Base-by-base conservation (phyloP, 306 rosid species). In the Malus asiatica region DNA sequence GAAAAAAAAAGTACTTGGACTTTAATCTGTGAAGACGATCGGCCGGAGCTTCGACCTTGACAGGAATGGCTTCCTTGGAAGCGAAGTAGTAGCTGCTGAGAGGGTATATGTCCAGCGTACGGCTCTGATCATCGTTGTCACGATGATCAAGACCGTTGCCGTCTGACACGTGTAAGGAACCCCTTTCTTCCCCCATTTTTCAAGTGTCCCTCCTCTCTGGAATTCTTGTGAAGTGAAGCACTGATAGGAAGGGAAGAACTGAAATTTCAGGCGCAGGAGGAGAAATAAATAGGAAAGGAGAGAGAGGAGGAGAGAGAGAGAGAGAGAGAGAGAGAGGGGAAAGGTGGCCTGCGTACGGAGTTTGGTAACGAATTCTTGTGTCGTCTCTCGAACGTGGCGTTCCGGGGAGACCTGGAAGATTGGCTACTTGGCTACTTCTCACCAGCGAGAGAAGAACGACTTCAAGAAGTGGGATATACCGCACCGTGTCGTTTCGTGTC, bases 61-160 rank as follows among this genome's bases (percentile, higher is more conserved):
- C 79, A 22, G 84, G 83, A 85, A 86, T 29, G 55, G 96, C 68
- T 42, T 84, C 79, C 77, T 88, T 92, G 77, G 95, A 85, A 51
- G 90, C 93, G 59, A 95, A 95, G 76, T 86, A 95, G 88, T 92
- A 95, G 84, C 74, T 60, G 16, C 87, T 86, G 25, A 90, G 79
- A 81, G 98, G 93, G 59, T 89, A 90, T 68, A 95, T 84, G 27
- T 90, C 88, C 10, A 90, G 66, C 35, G 16, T 44, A 51, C n/a
- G 73, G 53, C 18, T 70, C 71, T 18, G 80, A 68, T 55, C 71
- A 5, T 46, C 68, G 30, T 35, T 14, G 22, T 60, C 64, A 71
- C 29, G 33, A 74, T 66, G 61, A 18, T 68, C 78, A 46, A 44
- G 79, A 57, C 71, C 67, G 60, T 73, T 35, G 55, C 65, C 57